Evolutionary conservation across 73 alveolate species (phyloP).

Genomic region (Uronychia setigera): DNA sequence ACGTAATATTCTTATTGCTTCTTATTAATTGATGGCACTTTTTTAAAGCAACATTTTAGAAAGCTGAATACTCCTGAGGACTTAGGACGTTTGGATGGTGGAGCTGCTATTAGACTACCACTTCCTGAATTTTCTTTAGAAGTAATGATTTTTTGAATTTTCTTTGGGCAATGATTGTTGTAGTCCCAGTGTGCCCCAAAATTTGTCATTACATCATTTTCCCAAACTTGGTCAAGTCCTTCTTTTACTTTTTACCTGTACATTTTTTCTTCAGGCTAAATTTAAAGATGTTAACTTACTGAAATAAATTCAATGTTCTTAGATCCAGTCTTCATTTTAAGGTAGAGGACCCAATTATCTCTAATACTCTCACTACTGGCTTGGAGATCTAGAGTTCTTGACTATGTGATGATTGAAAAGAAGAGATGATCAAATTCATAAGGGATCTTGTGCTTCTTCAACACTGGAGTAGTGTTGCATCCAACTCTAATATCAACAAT

Average conservation of each 20-base stretch:
- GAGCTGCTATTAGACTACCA: neutral
- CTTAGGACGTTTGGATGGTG: neutral
- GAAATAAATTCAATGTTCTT: neutral
- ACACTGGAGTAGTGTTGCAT: conserved; percentile 53
- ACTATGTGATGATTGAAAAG: conserved; percentile 63
- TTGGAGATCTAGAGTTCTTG: conserved; percentile 63
- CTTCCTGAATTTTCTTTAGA: neutral
- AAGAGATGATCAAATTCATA: conserved; percentile 66
- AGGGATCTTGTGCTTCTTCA: conserved; percentile 65
- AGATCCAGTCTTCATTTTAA: conserved; percentile 44
- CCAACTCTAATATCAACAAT: conserved; percentile 71
- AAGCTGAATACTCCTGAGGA: neutral
- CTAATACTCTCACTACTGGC: conserved; percentile 56
- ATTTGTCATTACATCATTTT: conserved; percentile 49
- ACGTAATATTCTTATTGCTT: neutral
- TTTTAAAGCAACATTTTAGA: neutral
- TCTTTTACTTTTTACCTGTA: conserved; percentile 29
- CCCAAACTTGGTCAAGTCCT: conserved; percentile 64
- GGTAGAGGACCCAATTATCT: conserved; percentile 71
- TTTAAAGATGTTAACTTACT: conserved; percentile 15
- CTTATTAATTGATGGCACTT: neutral
- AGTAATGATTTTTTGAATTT: neutral
- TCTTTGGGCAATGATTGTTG: conserved; percentile 42
- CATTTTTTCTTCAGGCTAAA: conserved; percentile 16
- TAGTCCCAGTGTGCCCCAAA: conserved; percentile 54